These are phyloP conservation scores for Kwoniella newhampshirensis DNA, from an alignment of 768 basidiomycete species.

Conservation along the genomic window DNA sequence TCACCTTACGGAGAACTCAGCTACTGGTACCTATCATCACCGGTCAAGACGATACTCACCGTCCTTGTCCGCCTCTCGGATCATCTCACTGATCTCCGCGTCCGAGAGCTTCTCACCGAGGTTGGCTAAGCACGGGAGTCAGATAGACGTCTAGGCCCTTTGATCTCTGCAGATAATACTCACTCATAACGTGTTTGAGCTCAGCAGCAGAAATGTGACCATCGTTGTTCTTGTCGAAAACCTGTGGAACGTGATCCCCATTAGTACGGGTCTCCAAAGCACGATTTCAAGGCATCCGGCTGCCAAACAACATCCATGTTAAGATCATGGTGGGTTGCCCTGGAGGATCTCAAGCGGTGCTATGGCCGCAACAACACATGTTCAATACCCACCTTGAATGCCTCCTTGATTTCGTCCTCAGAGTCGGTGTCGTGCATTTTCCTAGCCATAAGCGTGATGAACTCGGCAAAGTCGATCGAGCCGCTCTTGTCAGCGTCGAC, in stretches of 20 bases:
- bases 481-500: constrained; percentile 86
- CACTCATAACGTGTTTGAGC: constrained; percentile 87
- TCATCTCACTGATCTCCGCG: constrained; percentile 91
- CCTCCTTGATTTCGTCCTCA: constrained; percentile 93
- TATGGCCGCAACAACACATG: no score
- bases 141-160: neutral
- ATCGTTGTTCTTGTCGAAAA: constrained; percentile 91
- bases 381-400: constrained; percentile 71
- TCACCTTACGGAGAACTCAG: constrained; percentile 16
- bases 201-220: constrained; percentile 85
- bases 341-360: no score
- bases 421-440: constrained; percentile 90
- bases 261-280: neutral
- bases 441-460: constrained; percentile 76
- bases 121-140: constrained; percentile 29
- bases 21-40: neutral
- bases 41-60: constrained; percentile 59
- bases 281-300: no score
- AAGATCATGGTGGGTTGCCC: neutral
- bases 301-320: neutral
- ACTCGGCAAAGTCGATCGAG: constrained; percentile 81
- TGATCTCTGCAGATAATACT: constrained; percentile 58
- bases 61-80: constrained; percentile 90
- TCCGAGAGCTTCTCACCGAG: constrained; percentile 83
- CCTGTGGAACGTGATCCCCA: constrained; percentile 22